These are phyloP conservation scores for Aspergillus vadensis DNA, from an alignment of 2,329 filamentous ascomycete genomes.

Conservation along the genomic window DNA sequence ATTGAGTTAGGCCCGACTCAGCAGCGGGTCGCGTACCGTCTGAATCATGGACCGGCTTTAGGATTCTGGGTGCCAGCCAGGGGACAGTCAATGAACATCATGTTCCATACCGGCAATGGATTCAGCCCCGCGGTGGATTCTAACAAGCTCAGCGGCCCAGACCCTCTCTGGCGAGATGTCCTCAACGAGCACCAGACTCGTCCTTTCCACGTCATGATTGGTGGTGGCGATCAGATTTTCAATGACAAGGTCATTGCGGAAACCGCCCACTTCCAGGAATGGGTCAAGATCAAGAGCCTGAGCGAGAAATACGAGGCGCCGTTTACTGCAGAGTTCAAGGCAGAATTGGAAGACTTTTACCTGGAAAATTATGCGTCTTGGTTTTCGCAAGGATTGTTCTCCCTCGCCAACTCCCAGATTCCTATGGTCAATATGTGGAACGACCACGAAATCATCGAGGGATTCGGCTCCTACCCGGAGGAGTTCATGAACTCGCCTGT, in stretches of 20 bases:
- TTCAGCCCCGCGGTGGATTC: conserved; percentile 81
- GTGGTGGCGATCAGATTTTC: conserved; percentile 95
- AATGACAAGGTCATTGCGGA: conserved; percentile 82
- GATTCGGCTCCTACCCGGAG: conserved; percentile 89
- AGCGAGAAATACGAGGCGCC: conserved; percentile 75
- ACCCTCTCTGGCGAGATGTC: conserved; percentile 95
- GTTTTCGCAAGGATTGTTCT: conserved; percentile 94
- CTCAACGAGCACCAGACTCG: conserved; percentile 86
- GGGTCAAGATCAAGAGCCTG: conserved; percentile 79
- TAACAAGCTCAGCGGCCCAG: conserved; percentile 82
- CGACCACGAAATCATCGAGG: conserved; percentile 89
- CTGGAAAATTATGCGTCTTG: conserved; percentile 86
- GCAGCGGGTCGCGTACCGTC: conserved; percentile 88
- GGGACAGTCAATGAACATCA: conserved; percentile 91
- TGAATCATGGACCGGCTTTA: conserved; percentile 84
- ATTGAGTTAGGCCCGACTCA: conserved; percentile 78
- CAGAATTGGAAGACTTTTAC: conserved; percentile 86
- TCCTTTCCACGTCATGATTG: conserved; percentile 98
- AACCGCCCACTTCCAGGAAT: conserved; percentile 75
- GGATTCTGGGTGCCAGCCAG: conserved; percentile 92
- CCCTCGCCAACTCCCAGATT: conserved; percentile 90
- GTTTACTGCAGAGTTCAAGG: conserved; percentile 79
- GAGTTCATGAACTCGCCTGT: conserved; percentile 89
- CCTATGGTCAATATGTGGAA: conserved; percentile 99
- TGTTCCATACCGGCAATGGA: conserved; percentile 98